phyloP scores from a whole-genome alignment of 2,329 filamentous ascomycete species.

The Colletotrichum lini region DNA sequence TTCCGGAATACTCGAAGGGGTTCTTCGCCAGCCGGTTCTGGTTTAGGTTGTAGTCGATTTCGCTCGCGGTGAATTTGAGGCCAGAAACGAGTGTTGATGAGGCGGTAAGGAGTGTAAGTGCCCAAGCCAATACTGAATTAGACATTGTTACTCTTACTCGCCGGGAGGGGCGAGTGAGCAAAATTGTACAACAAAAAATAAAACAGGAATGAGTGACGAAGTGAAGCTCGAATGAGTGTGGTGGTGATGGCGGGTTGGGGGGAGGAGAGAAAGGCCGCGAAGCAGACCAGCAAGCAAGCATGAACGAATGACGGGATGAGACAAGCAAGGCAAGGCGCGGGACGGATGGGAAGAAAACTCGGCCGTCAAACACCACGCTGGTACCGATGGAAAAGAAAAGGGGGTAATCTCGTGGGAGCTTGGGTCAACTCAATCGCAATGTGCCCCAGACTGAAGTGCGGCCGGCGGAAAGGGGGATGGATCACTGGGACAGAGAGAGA shows the following conservation, averaged over 20 bases:
- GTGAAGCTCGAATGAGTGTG: slow-evolving; percentile 39
- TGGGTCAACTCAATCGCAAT: slow-evolving; percentile 40
- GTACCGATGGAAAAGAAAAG: slow-evolving; percentile 28
- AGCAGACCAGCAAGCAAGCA: slow-evolving; percentile 43
- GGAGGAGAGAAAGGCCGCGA: slow-evolving; percentile 35
- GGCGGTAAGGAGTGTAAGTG: slow-evolving; percentile 40
- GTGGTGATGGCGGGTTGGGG: slow-evolving; percentile 32
- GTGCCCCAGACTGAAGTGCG: slow-evolving; percentile 38
- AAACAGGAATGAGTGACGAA: slow-evolving; percentile 41
- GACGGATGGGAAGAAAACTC: slow-evolving; percentile 43
- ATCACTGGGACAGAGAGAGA: slow-evolving; percentile 17
- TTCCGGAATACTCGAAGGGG: slow-evolving; percentile 71
- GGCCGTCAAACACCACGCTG: slow-evolving; percentile 38
- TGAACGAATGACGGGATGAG: slow-evolving; percentile 41
- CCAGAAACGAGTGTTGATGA: slow-evolving; percentile 48
- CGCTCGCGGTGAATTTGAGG: slow-evolving; percentile 48
- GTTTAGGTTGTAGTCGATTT: slow-evolving; percentile 72
- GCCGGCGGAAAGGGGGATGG: slow-evolving; percentile 40
- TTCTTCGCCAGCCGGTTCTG: slow-evolving; percentile 68
- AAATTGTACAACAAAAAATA: slow-evolving; percentile 32
- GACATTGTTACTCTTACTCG: slow-evolving; percentile 42
- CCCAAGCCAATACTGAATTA: slow-evolving; percentile 42
- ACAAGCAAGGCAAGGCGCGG: slow-evolving; percentile 34
- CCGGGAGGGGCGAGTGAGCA: slow-evolving; percentile 40
- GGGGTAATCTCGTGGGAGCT: slow-evolving; percentile 40